phyloP scores from a whole-genome alignment of 2,329 filamentous ascomycete species.

The Pyrenophora graminea region DNA sequence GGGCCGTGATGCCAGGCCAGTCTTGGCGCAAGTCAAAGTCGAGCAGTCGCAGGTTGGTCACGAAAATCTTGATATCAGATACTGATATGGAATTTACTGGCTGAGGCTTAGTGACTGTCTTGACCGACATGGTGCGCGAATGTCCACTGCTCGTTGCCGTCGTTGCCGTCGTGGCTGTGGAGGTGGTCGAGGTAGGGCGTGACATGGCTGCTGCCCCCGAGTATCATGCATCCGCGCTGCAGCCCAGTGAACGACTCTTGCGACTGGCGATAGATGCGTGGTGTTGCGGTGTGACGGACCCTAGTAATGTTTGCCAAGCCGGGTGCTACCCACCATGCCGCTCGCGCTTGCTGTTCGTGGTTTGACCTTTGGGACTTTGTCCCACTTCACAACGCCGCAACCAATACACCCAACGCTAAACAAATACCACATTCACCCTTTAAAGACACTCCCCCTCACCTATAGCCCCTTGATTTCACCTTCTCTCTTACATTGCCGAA shows the following conservation, averaged over 20 bases:
- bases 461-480: not conserved
- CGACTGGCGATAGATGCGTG: slow-evolving; percentile 3
- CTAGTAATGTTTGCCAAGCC: slow-evolving; percentile 23
- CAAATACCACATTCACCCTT: slow-evolving; percentile 8
- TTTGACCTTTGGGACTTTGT: slow-evolving; percentile 8
- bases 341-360: slow-evolving; percentile 53
- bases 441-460: not conserved
- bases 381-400: slow-evolving; percentile 10
- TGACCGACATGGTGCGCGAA: slow-evolving; percentile 37
- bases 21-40: slow-evolving; percentile 75
- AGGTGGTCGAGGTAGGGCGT: slow-evolving; percentile 30
- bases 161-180: slow-evolving; percentile 20
- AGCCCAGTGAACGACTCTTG: not conserved
- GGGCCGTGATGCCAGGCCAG: slow-evolving; percentile 75
- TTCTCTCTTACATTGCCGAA: not conserved
- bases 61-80: slow-evolving; percentile 60
- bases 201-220: slow-evolving; percentile 28
- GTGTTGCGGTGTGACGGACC: slow-evolving; percentile 18
- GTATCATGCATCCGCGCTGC: slow-evolving; percentile 2
- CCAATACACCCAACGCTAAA: not conserved
- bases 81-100: slow-evolving; percentile 27
- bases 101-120: slow-evolving; percentile 35
- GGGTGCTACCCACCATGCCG: slow-evolving; percentile 25
- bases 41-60: slow-evolving; percentile 82
- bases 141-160: slow-evolving; percentile 23